Evolutionary conservation across 208 protist species (phyloP).

Genomic region (Crithidia bombi): DNA sequence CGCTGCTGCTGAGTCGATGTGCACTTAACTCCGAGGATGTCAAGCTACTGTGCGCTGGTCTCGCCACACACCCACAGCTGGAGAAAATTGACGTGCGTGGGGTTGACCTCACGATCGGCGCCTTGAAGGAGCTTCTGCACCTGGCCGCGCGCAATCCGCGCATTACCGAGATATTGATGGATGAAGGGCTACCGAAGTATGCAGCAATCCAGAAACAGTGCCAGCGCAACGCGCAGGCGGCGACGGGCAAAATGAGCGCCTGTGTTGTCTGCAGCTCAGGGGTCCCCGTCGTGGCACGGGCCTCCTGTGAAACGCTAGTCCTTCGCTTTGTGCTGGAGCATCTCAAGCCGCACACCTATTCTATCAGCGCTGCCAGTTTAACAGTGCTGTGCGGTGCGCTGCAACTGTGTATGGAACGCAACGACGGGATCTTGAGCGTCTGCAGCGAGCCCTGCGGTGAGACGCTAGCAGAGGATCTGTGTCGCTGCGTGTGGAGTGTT

Average conservation of each 20-base stretch:
- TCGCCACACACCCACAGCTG: slow-evolving; percentile 63
- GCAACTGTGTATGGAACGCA: slow-evolving; percentile 49
- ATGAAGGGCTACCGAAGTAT: slow-evolving; percentile 70
- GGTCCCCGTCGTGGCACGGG: slow-evolving; percentile 4
- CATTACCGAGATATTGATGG: slow-evolving; percentile 67
- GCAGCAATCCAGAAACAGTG: slow-evolving; percentile 71
- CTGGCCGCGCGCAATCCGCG: slow-evolving; percentile 56
- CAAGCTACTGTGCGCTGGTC: slow-evolving; percentile 47
- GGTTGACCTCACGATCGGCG: slow-evolving; percentile 51
- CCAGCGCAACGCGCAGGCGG: slow-evolving; percentile 50
- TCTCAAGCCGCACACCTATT: slow-evolving; percentile 18
- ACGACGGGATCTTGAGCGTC: slow-evolving; percentile 66
- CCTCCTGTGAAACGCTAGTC: slow-evolving; percentile 31
- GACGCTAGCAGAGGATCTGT: slow-evolving; percentile 51
- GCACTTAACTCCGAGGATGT: slow-evolving; percentile 59
- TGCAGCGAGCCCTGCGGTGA: slow-evolving; percentile 60
- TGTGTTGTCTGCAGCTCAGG: slow-evolving; percentile 62
- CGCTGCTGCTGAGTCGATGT: slow-evolving; percentile 57
- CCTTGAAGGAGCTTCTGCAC: slow-evolving; percentile 57
- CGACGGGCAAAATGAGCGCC: slow-evolving; percentile 25
- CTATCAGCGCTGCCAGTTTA: slow-evolving; percentile 41
- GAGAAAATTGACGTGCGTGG: slow-evolving; percentile 79
- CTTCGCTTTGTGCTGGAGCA: slow-evolving; percentile 23
- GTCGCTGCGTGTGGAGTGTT: slow-evolving; percentile 44
- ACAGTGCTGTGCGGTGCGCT: slow-evolving; percentile 60